Evolutionary conservation across 2,329 filamentous ascomycete species (phyloP).

Genomic region (Zasmidium citrigriseum): DNA sequence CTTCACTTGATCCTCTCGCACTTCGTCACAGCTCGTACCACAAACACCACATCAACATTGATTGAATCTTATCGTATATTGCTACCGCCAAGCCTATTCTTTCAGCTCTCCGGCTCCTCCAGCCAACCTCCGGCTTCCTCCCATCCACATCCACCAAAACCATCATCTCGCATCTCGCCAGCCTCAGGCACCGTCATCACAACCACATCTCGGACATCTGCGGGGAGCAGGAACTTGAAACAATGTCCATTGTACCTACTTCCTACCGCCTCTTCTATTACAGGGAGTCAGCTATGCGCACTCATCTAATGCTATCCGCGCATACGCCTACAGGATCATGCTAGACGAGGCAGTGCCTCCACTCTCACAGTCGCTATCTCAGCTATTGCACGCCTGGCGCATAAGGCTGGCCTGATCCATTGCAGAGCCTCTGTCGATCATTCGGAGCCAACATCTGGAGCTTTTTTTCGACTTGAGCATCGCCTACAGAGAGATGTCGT

Average conservation of each 20-base stretch:
- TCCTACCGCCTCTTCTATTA: too few relatives aligned
- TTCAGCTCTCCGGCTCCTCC: neutral
- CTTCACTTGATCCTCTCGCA: neutral
- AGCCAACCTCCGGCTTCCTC: neutral
- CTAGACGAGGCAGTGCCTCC: neutral
- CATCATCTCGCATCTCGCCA: neutral
- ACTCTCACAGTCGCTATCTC: too few relatives aligned
- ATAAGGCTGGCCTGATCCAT: neutral
- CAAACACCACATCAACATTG: neutral
- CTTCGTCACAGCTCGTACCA: neutral
- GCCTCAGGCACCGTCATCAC: neutral
- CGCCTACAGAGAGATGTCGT: neutral
- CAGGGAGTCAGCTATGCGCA: too few relatives aligned
- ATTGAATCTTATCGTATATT: neutral
- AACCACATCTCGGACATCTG: neutral
- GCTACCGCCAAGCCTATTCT: neutral
- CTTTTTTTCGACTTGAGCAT: neutral
- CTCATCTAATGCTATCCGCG: too few relatives aligned
- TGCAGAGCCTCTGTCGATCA: neutral
- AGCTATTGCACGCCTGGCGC: neutral
- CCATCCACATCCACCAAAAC: neutral
- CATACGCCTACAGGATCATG: neutral
- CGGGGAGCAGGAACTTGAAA: neutral
- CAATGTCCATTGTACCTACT: too few relatives aligned
- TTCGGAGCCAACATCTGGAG: neutral